These are phyloP conservation scores for Phalaenopsis equestris DNA, from an alignment of 106 monocot species.

Conservation along the genomic window DNA sequence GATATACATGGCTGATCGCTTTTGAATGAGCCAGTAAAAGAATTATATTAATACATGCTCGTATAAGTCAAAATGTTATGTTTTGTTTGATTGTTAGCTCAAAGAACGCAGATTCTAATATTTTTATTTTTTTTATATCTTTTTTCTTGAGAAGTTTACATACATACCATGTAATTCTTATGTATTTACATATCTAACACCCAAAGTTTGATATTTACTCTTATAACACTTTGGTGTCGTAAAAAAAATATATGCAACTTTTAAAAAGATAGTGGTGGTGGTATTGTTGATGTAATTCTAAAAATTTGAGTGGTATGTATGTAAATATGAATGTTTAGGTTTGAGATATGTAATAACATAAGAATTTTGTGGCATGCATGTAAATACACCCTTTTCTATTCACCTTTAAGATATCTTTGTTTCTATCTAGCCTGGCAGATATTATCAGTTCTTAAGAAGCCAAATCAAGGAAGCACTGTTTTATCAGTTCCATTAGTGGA, in stretches of 20 bases:
- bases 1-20: not conserved
- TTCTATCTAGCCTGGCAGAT: constrained; percentile 5
- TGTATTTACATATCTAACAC: too few species aligned
- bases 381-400: not conserved
- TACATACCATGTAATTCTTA: too few species aligned
- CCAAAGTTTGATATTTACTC: too few species aligned
- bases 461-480: not conserved
- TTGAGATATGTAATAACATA: too few species aligned
- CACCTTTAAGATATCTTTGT: not conserved
- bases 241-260: too few species aligned
- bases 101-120: not conserved
- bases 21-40: not conserved
- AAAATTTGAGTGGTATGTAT: too few species aligned
- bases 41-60: not conserved
- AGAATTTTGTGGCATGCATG: too few species aligned
- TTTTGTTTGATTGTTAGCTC: not conserved
- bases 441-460: constrained; percentile 5
- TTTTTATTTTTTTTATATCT: not conserved
- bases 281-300: too few species aligned
- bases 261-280: too few species aligned
- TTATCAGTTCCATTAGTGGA: not conserved
- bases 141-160: not conserved
- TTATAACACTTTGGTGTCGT: too few species aligned
- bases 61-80: not conserved
- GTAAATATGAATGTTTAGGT: too few species aligned